phyloP scores from a whole-genome alignment of 1,139 yeast genomes.

The Lipomyces yarrowii region DNA sequence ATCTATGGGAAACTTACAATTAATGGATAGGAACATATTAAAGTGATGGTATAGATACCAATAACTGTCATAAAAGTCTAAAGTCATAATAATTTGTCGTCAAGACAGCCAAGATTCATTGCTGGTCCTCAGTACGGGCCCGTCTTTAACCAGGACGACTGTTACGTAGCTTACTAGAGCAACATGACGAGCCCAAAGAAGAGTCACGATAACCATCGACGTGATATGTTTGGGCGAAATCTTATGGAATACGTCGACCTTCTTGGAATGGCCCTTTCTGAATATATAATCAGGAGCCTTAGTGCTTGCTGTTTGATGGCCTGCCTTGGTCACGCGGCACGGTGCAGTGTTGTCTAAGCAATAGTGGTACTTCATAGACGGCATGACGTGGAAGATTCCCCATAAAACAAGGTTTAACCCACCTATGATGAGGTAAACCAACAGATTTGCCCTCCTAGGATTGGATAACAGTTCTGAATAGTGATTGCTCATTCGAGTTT shows the following conservation, averaged over 20 bases:
- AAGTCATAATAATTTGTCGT: not conserved
- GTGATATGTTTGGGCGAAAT: not conserved
- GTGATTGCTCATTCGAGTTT: not conserved
- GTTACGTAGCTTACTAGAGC: not conserved
- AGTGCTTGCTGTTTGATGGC: not conserved
- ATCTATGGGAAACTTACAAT: not conserved
- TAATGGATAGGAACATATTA: not conserved
- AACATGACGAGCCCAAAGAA: slow-evolving; percentile 3
- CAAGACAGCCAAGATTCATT: slow-evolving; percentile 7
- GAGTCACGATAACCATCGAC: not conserved
- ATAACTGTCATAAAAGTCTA: not conserved
- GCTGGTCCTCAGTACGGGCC: not conserved
- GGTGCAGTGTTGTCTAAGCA: not conserved
- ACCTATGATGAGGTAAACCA: not conserved
- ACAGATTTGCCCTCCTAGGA: not conserved
- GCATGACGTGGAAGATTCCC: not conserved
- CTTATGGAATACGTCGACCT: not conserved
- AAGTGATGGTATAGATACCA: not conserved
- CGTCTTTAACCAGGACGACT: not conserved
- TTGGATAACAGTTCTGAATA: not conserved
- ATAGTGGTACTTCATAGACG: not conserved
- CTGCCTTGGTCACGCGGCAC: no score
- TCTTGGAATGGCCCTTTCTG: not conserved
- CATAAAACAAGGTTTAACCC: not conserved
- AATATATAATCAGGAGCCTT: not conserved